Evolutionary conservation across 306 rosid genomes (phyloP), one percentile per base, ranked within the genome.

Genomic region (Trifolium fragiferum): DNA sequence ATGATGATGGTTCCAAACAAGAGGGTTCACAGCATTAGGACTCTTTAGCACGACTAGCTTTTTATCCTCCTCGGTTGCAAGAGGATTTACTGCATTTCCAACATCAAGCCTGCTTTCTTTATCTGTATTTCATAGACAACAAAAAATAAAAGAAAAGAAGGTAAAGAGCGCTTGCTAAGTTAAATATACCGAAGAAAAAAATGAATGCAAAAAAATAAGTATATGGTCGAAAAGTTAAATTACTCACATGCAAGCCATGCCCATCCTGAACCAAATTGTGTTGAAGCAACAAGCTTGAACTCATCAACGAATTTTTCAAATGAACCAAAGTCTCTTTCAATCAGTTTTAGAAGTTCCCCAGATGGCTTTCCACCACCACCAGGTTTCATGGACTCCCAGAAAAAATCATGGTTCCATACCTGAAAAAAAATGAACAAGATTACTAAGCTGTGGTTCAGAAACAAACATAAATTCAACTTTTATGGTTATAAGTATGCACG

Each of bases 251-350:
- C 97, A 80, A 93, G 93, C 98, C 98, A 93, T 64, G 89, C 90
- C 97, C 98, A 93, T 76, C 98, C 97, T 69, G 98, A 91, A 73
- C 98, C 97, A 68, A 93, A 93, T 77, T 93, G 98, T 16, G 98
- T 85, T 72, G 89, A 62, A 19, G 98, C 94, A 54, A 90, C 94
- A 49, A 58, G 38, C 89, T 85, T 93, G 74, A 93, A 83, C 75
- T 83, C 82, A 20, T 73, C 87, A 78, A 87, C 44, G 25, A 93
- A 91, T 57, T 59, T 79, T 59, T 87, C 94, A 65, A 81, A 91
- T 25, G 97, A 93, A 68, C 89, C 96, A 53, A 93, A 93, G 79
- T 93, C 96, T 82, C 98, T 87, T 78, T 87, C 88, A 51, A 93
- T 91, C 65, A 91, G 83, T 82, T 68, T 81, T 55, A 91, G 90